Percentiles rank a stretch among this genome's conserved stretches.
These are phyloP conservation scores for Wickerhamomyces kurtzmanii DNA, from an alignment of 805 yeast genomes.

Conservation along the genomic window DNA sequence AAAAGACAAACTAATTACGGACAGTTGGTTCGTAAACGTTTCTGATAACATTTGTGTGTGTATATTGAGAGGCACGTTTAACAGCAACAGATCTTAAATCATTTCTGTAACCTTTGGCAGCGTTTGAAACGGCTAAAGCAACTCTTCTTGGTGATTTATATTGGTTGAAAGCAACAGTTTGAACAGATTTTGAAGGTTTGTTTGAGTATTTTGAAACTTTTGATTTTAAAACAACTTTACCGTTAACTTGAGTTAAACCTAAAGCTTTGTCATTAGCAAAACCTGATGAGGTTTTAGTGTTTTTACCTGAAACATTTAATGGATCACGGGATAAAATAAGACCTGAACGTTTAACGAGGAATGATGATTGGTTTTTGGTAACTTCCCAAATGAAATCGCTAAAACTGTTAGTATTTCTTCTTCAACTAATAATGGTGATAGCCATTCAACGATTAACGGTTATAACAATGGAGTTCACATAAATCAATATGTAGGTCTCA, in stretches of 20 bases:
- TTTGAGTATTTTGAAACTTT: conserved; percentile 34
- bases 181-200: conserved; percentile 34
- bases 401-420: conserved; percentile 9
- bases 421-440: not conserved
- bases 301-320: conserved; percentile 33
- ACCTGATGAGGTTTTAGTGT: conserved; percentile 38
- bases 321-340: conserved; percentile 38
- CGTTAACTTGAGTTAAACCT: conserved; percentile 28
- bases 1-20: conserved; percentile 2
- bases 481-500: not conserved
- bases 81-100: conserved; percentile 39
- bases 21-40: conserved; percentile 20
- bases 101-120: conserved; percentile 35
- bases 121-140: conserved; percentile 35
- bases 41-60: conserved; percentile 26
- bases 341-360: conserved; percentile 36
- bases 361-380: conserved; percentile 35
- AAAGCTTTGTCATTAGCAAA: conserved; percentile 38
- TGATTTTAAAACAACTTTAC: conserved; percentile 29
- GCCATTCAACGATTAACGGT: not conserved
- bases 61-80: conserved; percentile 33
- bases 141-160: conserved; percentile 31
- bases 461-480: not conserved
- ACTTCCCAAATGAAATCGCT: conserved; percentile 44
- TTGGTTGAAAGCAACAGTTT: conserved; percentile 27